Evolutionary conservation across 225 moss, liverwort and hornwort species (phyloP).

Genomic region (Bryoerythrophyllum caledonicum): DNA sequence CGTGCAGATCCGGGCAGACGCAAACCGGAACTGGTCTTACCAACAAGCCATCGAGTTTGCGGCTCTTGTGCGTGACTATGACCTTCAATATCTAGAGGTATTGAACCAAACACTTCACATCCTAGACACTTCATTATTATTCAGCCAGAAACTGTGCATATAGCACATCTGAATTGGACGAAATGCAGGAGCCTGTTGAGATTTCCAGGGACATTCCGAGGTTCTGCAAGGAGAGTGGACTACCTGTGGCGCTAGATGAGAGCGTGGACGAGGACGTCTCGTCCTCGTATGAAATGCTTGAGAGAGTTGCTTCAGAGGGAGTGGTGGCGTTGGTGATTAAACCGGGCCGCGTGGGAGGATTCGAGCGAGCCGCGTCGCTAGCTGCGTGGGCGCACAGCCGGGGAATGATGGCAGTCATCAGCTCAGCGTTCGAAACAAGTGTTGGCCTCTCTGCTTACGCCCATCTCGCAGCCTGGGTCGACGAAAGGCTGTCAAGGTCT

Average conservation of each 20-base stretch:
- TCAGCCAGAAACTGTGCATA: not conserved
- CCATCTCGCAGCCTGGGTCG: constrained; percentile 76
- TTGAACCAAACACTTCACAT: constrained; percentile 15
- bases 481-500: too few species aligned
- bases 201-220: constrained; percentile 61
- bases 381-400: constrained; percentile 72
- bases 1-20: constrained; percentile 85
- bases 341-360: constrained; percentile 88
- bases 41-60: constrained; percentile 74
- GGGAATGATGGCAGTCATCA: constrained; percentile 72
- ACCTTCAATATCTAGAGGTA: constrained; percentile 91
- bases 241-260: constrained; percentile 93
- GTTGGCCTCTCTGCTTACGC: constrained; percentile 71
- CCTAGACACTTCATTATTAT: not conserved
- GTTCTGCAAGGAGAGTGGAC: constrained; percentile 71
- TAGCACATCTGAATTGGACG: not conserved
- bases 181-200: constrained; percentile 72
- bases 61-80: constrained; percentile 43
- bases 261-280: constrained; percentile 73
- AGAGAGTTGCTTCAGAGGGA: constrained; percentile 53
- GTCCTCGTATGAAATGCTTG: constrained; percentile 47
- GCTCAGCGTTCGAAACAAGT: constrained; percentile 89
- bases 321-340: constrained; percentile 86
- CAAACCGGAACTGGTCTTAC: constrained; percentile 86
- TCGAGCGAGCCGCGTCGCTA: constrained; percentile 73